Evolutionary conservation across 164 flowering plant genomes (phyloP), one percentile per base, ranked within the genome.

Genomic region (Dillenia turbinata): DNA sequence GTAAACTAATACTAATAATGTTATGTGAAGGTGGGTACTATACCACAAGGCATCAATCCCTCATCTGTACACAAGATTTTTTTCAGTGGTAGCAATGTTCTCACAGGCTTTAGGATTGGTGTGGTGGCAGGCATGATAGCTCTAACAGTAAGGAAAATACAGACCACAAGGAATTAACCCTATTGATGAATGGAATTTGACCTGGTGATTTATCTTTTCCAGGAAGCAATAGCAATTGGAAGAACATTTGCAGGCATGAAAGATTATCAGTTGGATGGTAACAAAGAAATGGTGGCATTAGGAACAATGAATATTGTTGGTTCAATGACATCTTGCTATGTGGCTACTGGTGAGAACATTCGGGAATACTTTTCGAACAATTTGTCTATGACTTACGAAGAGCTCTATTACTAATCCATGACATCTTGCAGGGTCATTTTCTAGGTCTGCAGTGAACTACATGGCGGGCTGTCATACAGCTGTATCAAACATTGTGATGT

Each of bases 271-370:
- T 10, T 92, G 40, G 96, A 92, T 66, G 98, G 96, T 46, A 92
- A 92, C 85, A 90, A 86, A 80, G 98, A 92, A 81, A 92, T 92
- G 98, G 83, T 90, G 26, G 98, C 96, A 17, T 76, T 92, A 12
- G 98, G 98, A 58, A 61, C 86, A 19, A 92, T 92, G 98, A 90
- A 92, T 60, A 45, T 92, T 50, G 83, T 84, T 26, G 98, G 98
- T 51, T 92, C 98, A 45, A 75, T 90, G 86, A 86, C 95, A 55
- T 92, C 96, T 24, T 90, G 98, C 79, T 92, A 85, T 73, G 91
- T 89, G 10, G 82, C 95, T 19, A 89, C 97, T 71, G 97, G 96
- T 87, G 65, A 71, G 61, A 44, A 57, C 16, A 9, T 33, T 33
- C 26, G 10, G 16, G n/a, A 16, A 19, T 15, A 56, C 51, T 26